A percentile compares a stretch with the other conserved stretches of the same genome.
phyloP scores from a whole-genome alignment of 2,329 filamentous ascomycete species.

The Endothia cerciana region DNA sequence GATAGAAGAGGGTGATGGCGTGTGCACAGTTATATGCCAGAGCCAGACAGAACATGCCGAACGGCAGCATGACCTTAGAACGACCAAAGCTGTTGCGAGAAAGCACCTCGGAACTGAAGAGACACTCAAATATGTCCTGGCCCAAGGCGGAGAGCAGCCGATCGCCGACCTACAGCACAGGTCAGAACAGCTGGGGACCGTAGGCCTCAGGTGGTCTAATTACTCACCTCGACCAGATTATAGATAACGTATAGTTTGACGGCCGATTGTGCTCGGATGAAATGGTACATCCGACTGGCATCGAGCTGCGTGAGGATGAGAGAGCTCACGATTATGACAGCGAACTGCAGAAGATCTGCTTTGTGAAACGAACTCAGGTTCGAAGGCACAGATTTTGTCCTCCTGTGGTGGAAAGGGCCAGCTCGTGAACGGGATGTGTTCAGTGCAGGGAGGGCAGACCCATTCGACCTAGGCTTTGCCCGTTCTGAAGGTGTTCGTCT shows the following conservation, averaged over 20 bases:
- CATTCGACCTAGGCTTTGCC: conserved; percentile 14
- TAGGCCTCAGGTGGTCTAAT: neutral
- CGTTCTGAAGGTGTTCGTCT: conserved; percentile 21
- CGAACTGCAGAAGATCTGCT: conserved; percentile 88
- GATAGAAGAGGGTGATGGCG: conserved; percentile 88
- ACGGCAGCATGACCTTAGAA: conserved; percentile 85
- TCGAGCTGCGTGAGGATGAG: conserved; percentile 87
- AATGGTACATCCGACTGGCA: conserved; percentile 97
- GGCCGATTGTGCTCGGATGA: conserved; percentile 91
- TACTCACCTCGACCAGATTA: conserved; percentile 81
- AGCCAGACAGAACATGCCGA: conserved; percentile 89
- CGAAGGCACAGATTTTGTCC: conserved; percentile 84
- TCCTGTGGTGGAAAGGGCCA: conserved; percentile 62
- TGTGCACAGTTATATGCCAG: conserved; percentile 88
- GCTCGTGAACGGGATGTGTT: conserved; percentile 35
- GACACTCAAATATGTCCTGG: conserved; percentile 93
- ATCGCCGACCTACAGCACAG: conserved; percentile 66
- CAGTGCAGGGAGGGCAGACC: conserved; percentile 5
- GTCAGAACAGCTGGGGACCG: conserved; percentile 4
- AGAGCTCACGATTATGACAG: conserved; percentile 85
- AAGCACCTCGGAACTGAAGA: conserved; percentile 91
- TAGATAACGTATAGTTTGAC: conserved; percentile 99
- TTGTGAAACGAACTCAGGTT: conserved; percentile 87
- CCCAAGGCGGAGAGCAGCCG: conserved; percentile 87
- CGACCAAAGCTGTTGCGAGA: conserved; percentile 86